Percentiles rank a stretch among this genome's conserved stretches.
Conservation (phyloP, 2,329 filamentous ascomycete species). For the Cordyceps tenuipes region DNA sequence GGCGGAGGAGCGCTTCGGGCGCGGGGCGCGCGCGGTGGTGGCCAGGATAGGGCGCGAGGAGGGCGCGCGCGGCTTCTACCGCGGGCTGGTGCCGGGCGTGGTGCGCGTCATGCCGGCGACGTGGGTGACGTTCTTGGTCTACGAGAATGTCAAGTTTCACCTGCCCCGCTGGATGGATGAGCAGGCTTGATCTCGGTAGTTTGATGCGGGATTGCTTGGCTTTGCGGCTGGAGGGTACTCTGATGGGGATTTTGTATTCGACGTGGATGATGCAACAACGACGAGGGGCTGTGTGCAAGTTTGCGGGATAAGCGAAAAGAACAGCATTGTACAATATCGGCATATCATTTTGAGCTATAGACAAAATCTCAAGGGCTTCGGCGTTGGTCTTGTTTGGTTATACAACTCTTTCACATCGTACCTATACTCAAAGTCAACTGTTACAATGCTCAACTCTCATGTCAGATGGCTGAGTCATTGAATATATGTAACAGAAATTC, state of each 20-base stretch:
- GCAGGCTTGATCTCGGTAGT: neutral
- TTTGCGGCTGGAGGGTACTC: neutral
- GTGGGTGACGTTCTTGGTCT: conserved; percentile 93
- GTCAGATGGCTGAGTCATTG: too few species aligned
- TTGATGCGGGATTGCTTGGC: neutral
- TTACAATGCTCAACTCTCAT: too few species aligned
- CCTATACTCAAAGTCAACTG: too few species aligned
- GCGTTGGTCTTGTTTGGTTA: too few species aligned
- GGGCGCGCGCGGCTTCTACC: conserved; percentile 79
- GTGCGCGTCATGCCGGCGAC: conserved; percentile 87
- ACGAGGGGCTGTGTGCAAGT: too few species aligned
- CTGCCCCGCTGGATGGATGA: conserved; percentile 38
- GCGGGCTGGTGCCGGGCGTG: conserved; percentile 82
- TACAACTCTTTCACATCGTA: too few species aligned
- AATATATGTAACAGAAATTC: too few species aligned
- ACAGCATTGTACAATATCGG: neutral
- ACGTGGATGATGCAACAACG: too few species aligned
- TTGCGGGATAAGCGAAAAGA: neutral
- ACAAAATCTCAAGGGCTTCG: neutral
- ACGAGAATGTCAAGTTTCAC: conserved; percentile 82
- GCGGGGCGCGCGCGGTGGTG: conserved; percentile 62
- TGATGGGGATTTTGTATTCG: neutral
- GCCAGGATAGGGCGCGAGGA: conserved; percentile 69
- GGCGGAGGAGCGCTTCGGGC: conserved; percentile 64
- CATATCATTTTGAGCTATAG: neutral